Evolutionary conservation across 2,329 filamentous ascomycete species (phyloP).

Genomic region (Periglandula ipomoeae): DNA sequence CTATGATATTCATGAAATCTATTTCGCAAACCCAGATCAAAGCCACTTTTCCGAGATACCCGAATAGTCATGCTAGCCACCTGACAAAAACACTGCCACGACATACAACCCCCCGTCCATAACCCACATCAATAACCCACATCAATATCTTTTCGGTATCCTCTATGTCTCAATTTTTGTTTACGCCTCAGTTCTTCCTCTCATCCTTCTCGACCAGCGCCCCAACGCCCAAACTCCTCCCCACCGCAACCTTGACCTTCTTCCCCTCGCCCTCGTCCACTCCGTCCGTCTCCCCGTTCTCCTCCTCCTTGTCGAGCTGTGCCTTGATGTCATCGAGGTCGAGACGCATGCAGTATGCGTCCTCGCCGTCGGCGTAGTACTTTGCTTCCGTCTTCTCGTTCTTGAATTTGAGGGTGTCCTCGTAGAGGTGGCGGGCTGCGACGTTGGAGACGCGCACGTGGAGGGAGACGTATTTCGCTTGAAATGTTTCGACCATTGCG

Average conservation of each 20-base stretch:
- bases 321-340: slow-evolving; percentile 58
- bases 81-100: too few relatives aligned
- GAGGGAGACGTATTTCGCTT: slow-evolving; percentile 84
- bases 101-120: too few relatives aligned
- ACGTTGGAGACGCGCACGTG: slow-evolving; percentile 93
- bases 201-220: slow-evolving; percentile 67
- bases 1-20: too few relatives aligned
- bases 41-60: too few relatives aligned
- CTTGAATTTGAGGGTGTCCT: slow-evolving; percentile 81
- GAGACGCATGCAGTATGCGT: slow-evolving; percentile 90
- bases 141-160: too few relatives aligned
- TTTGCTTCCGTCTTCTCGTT: slow-evolving; percentile 79
- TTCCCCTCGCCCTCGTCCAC: slow-evolving; percentile 60
- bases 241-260: slow-evolving; percentile 80
- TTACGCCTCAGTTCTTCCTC: too few relatives aligned
- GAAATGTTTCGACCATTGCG: slow-evolving; percentile 94
- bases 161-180: too few relatives aligned
- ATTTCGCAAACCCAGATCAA: too few relatives aligned
- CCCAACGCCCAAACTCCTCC: slow-evolving; percentile 68
- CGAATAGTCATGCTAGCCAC: too few relatives aligned
- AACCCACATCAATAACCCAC: too few relatives aligned
- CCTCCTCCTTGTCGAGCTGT: slow-evolving; percentile 23
- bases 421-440: slow-evolving; percentile 85
- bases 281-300: slow-evolving; percentile 30
- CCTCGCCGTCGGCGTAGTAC: slow-evolving; percentile 97